Evolutionary conservation across 75 land plant species (phyloP).

Genomic region (Picea glauca): DNA sequence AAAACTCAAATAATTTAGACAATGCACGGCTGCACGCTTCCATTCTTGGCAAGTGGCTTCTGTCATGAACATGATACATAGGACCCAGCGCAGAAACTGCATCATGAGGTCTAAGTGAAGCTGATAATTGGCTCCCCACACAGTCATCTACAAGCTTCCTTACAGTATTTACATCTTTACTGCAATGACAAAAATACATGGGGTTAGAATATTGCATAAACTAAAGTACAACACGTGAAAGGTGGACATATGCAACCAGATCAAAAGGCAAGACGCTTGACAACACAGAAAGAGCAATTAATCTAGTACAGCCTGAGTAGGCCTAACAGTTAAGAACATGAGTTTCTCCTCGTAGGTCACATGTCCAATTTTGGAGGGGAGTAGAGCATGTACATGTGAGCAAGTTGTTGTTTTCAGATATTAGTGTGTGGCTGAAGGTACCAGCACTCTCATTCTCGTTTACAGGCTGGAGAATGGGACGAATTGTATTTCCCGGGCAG

Average conservation of each 20-base stretch:
- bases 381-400: no score
- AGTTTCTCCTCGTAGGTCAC: no score
- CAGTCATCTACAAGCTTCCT: conserved; percentile 90
- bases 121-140: conserved; percentile 46
- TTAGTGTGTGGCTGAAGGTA: no score
- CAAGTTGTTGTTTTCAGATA: no score
- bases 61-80: conserved; percentile 95
- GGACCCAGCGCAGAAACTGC: conserved; percentile 97
- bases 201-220: background rate
- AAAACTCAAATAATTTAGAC: conserved; percentile 50
- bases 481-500: no score
- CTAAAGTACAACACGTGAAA: background rate
- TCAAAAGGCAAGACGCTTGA: no score
- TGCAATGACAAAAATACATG: conserved; percentile 27
- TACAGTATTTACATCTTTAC: conserved; percentile 90
- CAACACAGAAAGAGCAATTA: no score
- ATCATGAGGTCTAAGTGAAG: conserved; percentile 93
- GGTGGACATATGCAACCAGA: background rate
- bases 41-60: conserved; percentile 74
- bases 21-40: conserved; percentile 60
- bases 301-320: no score
- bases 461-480: no score
- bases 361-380: no score
- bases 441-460: no score
- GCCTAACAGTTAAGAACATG: no score